Conservation (phyloP, 2,329 filamentous ascomycete species). For the Fusarium oxysporum region DNA sequence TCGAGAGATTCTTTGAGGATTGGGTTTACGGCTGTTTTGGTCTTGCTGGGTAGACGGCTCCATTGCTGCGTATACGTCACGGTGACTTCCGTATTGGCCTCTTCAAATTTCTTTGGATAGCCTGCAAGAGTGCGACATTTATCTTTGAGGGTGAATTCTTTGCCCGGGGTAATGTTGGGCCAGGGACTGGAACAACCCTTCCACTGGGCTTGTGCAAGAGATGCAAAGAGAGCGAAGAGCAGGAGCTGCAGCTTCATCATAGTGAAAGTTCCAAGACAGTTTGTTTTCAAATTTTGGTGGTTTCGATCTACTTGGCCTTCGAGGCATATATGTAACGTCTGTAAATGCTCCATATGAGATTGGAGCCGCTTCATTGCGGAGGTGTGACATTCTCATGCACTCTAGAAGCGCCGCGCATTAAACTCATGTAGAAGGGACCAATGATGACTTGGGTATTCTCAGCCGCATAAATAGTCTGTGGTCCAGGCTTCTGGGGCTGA, state of each 20-base stretch:
- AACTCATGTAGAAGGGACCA: neutral
- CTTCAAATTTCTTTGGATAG: constrained; percentile 15
- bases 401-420: neutral
- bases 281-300: too few species aligned
- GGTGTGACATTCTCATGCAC: neutral
- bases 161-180: neutral
- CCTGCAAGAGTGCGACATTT: constrained; percentile 12
- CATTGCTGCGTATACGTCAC: constrained; percentile 24
- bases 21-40: neutral
- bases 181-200: constrained; percentile 17
- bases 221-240: neutral
- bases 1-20: constrained; percentile 16
- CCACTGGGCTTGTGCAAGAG: constrained; percentile 1
- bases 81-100: neutral
- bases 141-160: constrained; percentile 1
- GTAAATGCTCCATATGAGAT: neutral
- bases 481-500: neutral
- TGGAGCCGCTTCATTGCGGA: constrained; percentile 5
- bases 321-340: neutral
- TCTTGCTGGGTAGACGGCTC: neutral
- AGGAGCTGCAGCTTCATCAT: neutral
- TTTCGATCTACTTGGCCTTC: too few species aligned
- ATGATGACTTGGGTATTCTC: neutral
- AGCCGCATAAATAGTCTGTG: neutral
- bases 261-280: fast-evolving